These are phyloP conservation scores for Taiozyma sp. DNA, from an alignment of 1,139 yeast genomes.

Conservation along the genomic window DNA sequence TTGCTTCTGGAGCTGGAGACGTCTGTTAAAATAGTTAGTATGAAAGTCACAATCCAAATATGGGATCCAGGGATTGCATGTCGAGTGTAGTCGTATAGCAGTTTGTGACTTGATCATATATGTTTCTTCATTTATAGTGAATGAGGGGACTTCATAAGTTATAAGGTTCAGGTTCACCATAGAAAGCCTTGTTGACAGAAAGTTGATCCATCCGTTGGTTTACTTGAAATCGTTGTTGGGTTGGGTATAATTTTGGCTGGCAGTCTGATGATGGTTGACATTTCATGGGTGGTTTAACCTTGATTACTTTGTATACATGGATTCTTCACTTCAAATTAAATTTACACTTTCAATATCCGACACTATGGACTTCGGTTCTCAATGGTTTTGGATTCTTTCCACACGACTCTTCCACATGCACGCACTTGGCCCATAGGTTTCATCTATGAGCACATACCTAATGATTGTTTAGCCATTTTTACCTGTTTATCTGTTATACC, in stretches of 20 bases:
- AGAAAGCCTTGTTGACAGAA: no score
- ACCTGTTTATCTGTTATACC: slow-evolving; percentile 9
- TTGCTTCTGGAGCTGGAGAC: slow-evolving; percentile 99
- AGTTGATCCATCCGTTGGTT: no score
- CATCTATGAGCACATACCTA: slow-evolving; percentile 31
- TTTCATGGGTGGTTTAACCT: not conserved
- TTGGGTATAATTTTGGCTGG: no score
- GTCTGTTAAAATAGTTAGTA: slow-evolving; percentile 44
- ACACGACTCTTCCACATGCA: not conserved
- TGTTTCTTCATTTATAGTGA: no score
- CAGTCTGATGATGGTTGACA: not conserved
- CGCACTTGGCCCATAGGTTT: not conserved
- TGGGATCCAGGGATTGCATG: not conserved
- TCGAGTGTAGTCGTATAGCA: not conserved
- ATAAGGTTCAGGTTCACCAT: no score
- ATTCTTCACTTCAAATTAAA: not conserved
- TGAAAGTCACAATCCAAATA: not conserved
- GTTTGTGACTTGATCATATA: no score
- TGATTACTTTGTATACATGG: not conserved
- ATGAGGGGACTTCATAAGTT: no score
- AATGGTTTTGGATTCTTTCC: not conserved
- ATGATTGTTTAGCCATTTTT: slow-evolving; percentile 43
- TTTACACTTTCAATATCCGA: not conserved
- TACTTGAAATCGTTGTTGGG: no score
- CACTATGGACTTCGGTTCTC: not conserved